Conservation (phyloP, 176 grass and related monocot genomes). For the Neostapfia colusana region DNA sequence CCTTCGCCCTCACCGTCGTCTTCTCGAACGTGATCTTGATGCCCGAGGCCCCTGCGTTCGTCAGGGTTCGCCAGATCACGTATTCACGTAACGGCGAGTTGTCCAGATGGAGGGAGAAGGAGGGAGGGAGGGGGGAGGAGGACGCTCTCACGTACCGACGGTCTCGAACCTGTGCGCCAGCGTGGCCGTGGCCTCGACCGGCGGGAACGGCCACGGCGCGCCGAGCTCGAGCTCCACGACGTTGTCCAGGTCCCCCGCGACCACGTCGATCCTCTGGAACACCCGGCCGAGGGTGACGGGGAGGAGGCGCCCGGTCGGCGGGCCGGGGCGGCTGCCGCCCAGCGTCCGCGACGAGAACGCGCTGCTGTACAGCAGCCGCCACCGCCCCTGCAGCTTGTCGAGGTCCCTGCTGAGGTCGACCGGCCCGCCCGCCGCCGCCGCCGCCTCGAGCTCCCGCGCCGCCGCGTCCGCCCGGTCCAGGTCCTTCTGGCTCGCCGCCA, state of each 20-base stretch:
- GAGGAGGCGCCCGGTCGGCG: constrained; percentile 67
- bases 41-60: constrained; percentile 47
- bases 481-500: constrained; percentile 78
- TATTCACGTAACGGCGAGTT: too few species aligned
- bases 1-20: constrained; percentile 83
- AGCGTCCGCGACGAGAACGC: constrained; percentile 83
- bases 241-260: constrained; percentile 85
- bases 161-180: constrained; percentile 82
- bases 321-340: constrained; percentile 87
- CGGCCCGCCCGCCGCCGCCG: constrained; percentile 17
- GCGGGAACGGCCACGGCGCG: constrained; percentile 82
- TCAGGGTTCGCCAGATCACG: neutral
- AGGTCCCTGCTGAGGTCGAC: constrained; percentile 60
- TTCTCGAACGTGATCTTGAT: constrained; percentile 84
- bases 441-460: constrained; percentile 62
- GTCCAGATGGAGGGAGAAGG: too few species aligned
- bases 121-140: too few species aligned
- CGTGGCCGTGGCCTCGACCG: constrained; percentile 57
- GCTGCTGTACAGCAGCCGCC: constrained; percentile 89
- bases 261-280: constrained; percentile 79
- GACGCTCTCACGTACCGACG: too few species aligned
- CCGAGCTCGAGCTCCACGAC: constrained; percentile 84
- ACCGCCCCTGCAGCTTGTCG: constrained; percentile 84
- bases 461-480: constrained; percentile 68
- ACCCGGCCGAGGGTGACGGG: constrained; percentile 89